These are phyloP conservation scores for Salix exigua DNA, from an alignment of 345 rosid genomes.

Conservation along the genomic window DNA sequence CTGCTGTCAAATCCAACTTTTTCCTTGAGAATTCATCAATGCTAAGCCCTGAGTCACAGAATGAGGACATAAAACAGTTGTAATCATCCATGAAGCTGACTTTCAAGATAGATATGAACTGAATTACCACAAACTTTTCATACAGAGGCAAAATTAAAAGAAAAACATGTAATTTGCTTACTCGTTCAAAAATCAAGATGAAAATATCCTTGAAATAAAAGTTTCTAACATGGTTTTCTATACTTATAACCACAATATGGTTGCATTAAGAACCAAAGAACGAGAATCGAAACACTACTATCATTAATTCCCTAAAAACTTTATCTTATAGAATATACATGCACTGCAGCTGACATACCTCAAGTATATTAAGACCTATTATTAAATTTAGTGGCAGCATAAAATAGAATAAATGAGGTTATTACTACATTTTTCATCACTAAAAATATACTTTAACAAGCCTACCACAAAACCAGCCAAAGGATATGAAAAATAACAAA, in stretches of 20 bases:
- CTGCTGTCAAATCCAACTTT: conserved; percentile 90
- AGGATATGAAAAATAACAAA: neutral
- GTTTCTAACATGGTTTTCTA: neutral
- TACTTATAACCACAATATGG: neutral
- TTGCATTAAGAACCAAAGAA: neutral
- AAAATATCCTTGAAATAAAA: neutral
- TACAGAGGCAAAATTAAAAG: neutral
- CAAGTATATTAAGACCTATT: neutral
- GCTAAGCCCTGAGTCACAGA: conserved; percentile 47
- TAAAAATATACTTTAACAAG: neutral
- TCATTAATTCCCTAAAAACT: neutral
- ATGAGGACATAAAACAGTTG: neutral
- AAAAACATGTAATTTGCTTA: neutral
- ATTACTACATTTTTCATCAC: neutral
- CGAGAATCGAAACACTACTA: neutral
- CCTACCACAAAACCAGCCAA: neutral
- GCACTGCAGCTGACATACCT: neutral
- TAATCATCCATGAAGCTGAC: neutral
- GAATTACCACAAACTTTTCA: neutral
- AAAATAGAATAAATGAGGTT: neutral
- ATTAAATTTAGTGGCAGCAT: neutral
- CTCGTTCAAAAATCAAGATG: neutral
- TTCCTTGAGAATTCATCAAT: conserved; percentile 92
- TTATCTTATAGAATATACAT: neutral
- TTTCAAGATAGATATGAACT: neutral